Percentiles rank a stretch among this genome's conserved stretches.
Conservation (phyloP, 2,329 filamentous ascomycete genomes). For the Dactylellina drechsleri region DNA sequence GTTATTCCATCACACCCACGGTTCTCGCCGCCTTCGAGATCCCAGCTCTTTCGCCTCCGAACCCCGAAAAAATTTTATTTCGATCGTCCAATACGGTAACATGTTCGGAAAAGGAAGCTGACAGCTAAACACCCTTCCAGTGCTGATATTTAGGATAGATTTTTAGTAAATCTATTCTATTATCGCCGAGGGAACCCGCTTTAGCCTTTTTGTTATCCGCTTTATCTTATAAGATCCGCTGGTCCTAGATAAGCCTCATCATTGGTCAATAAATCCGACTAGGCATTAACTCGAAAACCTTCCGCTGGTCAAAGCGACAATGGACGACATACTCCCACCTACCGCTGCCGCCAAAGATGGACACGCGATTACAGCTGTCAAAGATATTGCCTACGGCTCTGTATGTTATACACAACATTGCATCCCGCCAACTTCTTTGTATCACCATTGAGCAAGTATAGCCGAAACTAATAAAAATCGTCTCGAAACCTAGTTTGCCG, state of each 20-base stretch:
- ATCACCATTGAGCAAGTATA: too few species aligned
- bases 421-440: background rate
- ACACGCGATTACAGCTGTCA: slow-evolving; percentile 73
- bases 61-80: background rate
- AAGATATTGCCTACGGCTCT: slow-evolving; percentile 90
- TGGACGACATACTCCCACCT: slow-evolving; percentile 38
- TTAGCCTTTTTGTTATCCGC: slow-evolving; percentile 10
- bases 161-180: slow-evolving; percentile 14
- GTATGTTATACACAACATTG: slow-evolving; percentile 64
- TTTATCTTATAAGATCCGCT: slow-evolving; percentile 29
- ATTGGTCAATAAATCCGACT: background rate
- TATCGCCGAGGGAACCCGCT: slow-evolving; percentile 16
- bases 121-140: slow-evolving; percentile 26
- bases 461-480: background rate
- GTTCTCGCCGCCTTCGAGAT: background rate
- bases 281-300: background rate
- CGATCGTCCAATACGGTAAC: slow-evolving; percentile 3
- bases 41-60: slow-evolving; percentile 16
- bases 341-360: slow-evolving; percentile 62
- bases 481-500: slow-evolving; percentile 71
- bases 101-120: slow-evolving; percentile 32
- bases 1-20: slow-evolving; percentile 4
- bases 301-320: slow-evolving; percentile 1
- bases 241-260: slow-evolving; percentile 4
- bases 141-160: slow-evolving; percentile 12